Percentiles rank a stretch among this genome's conserved stretches.
Conservation (phyloP, 2,329 filamentous ascomycete genomes). For the Fusarium goolgardi region DNA sequence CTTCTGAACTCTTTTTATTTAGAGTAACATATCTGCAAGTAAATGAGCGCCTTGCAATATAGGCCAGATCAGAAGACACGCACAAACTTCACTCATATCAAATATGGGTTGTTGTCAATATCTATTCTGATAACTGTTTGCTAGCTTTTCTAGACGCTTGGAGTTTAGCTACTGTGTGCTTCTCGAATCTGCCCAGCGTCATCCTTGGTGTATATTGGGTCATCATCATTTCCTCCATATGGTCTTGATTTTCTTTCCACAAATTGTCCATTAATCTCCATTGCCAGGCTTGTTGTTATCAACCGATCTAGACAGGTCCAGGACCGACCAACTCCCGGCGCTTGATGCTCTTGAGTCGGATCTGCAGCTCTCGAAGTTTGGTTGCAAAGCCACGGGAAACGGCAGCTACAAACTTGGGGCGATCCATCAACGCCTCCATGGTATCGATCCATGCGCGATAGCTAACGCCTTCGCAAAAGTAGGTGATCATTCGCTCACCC, state of each 20-base stretch:
- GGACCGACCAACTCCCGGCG: slow-evolving; percentile 48
- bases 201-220: slow-evolving; percentile 1
- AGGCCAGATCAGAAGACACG: neutral
- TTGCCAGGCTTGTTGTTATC: neutral
- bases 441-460: slow-evolving; percentile 45
- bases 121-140: neutral
- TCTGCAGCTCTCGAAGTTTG: slow-evolving; percentile 45
- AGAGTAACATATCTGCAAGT: neutral
- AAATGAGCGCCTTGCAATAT: neutral
- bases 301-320: slow-evolving; percentile 9
- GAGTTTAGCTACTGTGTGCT: neutral
- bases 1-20: neutral
- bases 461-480: slow-evolving; percentile 51
- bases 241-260: neutral
- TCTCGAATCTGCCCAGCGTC: neutral
- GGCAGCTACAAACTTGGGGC: slow-evolving; percentile 48
- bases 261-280: neutral
- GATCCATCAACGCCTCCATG: slow-evolving; percentile 45
- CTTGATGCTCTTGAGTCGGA: slow-evolving; percentile 42
- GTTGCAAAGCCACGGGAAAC: slow-evolving; percentile 50
- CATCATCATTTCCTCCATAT: neutral
- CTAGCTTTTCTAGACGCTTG: neutral
- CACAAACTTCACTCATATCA: neutral
- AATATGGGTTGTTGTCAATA: neutral
- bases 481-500: slow-evolving; percentile 44